Evolutionary conservation across 2,329 filamentous ascomycete species (phyloP), one percentile per base, ranked within the genome.

Genomic region (Magnaporthiopsis poae): DNA sequence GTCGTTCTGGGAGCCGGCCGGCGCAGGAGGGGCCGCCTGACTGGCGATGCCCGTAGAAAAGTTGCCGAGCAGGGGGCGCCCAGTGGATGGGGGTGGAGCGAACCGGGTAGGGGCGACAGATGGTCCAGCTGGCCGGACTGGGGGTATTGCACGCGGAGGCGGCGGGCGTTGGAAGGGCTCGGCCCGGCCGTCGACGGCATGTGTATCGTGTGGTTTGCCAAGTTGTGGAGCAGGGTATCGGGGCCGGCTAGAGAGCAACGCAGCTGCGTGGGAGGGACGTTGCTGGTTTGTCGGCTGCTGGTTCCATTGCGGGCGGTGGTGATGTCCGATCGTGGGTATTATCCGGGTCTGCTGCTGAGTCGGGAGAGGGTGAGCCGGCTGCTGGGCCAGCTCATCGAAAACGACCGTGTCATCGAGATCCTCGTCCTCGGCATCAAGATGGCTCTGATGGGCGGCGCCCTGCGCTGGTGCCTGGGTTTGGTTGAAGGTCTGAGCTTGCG

Each of bases 371-470:
- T 76, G 72, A 35, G 77, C 74, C 21, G 79, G 76, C 25, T 77
- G 74, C 2, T 79, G 77, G n/a, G 75, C 77, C 46, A 72, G 69
- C 33, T 81, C 78, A 69, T 85, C 81, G 21, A 80, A 80, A 56
- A 88, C 82, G 60, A 86, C 80, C 9, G 83, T 80, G 69, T 86
- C 83, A 71, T 87, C 85, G 62, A 88, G 77, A 65, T 85, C 83
- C 66, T 86, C 84, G 60, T 85, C 83, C 59, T 85, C 82, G 66
- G 82, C 78, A n/a, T 79, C 77, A 61, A 79, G 78, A 29, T 79
- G 75, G 60, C 76, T 72, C 25, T 74, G 74, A 65, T 72, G 65
- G 65, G 71, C 66, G 63, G 35, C 11, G 29, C n/a, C 25, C 21
- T 35, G 5, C 25, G 25, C 64, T 33, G 35, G 36, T 5, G 70